Evolutionary conservation across 345 rosid genomes (phyloP).

Genomic region (Eucalyptus caleyi): DNA sequence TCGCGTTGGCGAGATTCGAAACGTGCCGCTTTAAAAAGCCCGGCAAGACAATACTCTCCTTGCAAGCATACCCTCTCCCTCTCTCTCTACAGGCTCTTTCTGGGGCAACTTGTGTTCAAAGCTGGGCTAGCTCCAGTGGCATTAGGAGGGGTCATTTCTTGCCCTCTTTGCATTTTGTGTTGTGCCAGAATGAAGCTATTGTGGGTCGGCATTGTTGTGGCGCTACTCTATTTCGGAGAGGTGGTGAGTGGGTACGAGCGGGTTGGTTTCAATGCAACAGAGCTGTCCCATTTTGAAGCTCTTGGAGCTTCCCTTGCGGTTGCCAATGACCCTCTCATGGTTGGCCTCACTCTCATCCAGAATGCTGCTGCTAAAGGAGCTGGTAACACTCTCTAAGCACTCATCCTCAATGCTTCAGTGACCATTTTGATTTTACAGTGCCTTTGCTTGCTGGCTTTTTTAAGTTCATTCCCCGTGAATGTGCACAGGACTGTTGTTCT

Average conservation of each 20-base stretch:
- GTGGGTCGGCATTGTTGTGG: constrained; percentile 14
- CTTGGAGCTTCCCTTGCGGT: constrained; percentile 23
- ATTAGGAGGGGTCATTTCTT: neutral
- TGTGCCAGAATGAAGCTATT: constrained; percentile 12
- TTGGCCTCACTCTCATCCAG: constrained; percentile 77
- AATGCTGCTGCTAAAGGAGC: constrained; percentile 76
- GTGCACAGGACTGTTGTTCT: neutral
- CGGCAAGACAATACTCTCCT: neutral
- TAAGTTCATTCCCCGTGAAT: rapidly evolving
- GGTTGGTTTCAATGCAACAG: constrained; percentile 46
- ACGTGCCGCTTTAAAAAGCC: neutral
- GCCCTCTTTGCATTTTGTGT: neutral
- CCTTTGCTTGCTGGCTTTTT: neutral
- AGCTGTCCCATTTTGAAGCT: constrained; percentile 33
- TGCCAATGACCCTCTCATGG: constrained; percentile 37
- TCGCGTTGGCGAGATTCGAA: neutral
- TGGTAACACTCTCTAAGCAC: constrained; percentile 18
- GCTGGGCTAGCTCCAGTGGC: neutral
- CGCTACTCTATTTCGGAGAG: neutral
- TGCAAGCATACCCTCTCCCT: neutral
- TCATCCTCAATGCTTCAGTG: neutral
- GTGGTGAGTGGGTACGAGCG: neutral
- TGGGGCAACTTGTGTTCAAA: neutral
- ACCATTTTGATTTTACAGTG: neutral
- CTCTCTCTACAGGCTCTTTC: neutral